Evolutionary conservation across 176 grass and related monocot species (phyloP), one percentile per base, ranked within the genome.

Genomic region (Carex myosuroides): DNA sequence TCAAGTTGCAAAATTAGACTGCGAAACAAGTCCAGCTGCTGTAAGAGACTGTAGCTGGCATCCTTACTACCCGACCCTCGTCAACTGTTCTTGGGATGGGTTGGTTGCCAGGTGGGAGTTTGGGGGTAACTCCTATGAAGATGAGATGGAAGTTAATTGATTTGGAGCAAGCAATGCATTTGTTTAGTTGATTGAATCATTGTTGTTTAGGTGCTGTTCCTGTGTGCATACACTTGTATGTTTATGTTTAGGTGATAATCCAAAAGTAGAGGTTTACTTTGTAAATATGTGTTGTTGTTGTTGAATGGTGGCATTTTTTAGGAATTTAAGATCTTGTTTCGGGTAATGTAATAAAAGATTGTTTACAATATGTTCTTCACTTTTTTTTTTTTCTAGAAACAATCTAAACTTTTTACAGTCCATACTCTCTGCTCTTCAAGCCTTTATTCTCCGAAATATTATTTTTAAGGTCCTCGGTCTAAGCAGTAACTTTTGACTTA

Each of bases 21-120:
- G 86, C 26, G 89, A 90, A 39, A 65, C 17, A 52, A 54, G 13
- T 90, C 79, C 88, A 32, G 41, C 64, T 85, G 82, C 79, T n/a
- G 61, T 94, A 74, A 89, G 94, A 60, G 94, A 97, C 83, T 94
- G 91, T 84, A 97, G 86, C 48, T 97, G 94, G 94, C 94, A 97
- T 86, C 92, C 94, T 9, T 89, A 80, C 64, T 79, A 90, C 13
- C 92, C 94, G 12, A 59, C 86, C 16, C 92, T 97, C 17, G 88
- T 97, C 48, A 92, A 87, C 81, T 94, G 90, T 46, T 94, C 94
- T 14, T 97, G 90, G 94, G 94, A 97, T 12, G 86, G 91, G 4
- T 66, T 20, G 12, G 30, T 94, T 12, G 62, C 46, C 17, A 89
- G 82, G 72, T 97, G 94, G 94, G 86, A 86, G 17, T 85, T 81